Evolutionary conservation across 805 yeast genomes (phyloP), one percentile per base, ranked within the genome.

Genomic region (Nakazawaea sp.): DNA sequence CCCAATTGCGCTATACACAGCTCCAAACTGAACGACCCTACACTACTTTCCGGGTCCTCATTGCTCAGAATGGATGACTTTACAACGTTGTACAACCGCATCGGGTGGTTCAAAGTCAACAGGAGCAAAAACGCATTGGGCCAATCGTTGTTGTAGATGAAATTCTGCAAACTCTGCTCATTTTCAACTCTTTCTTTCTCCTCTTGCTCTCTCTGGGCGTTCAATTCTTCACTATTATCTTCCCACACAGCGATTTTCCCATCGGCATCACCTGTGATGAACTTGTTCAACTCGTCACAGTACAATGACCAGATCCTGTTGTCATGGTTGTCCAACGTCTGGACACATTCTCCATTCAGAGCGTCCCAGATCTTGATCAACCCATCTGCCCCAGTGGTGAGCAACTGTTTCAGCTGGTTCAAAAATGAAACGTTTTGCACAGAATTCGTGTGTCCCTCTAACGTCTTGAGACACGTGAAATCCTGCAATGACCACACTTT

Each of bases 301-400:
- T 82, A 77, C 37, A 92, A 58, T 0, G 97, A 84, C 99, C 98
- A 92, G 34, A 92, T 86, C 61, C 96, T 78, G 57, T 90, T 92
- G 43, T 79, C 86, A 55, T 92, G 99, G 49, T 80, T 80, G 59
- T 90, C 97, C 33, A 89, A 68, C 0, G 97, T 90, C 41, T 80
- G 77, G 16, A 81, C 59, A 52, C 87, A 75, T 51, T 92, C 98
- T 26, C 87, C 92, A 9, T 74, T 61, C 13, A 61, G 55, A 36
- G 70, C 56, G 51, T 87, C 94, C 98, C 98, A 92, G 4, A 92
- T 64, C 56, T 92, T 90, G 41, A 92, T 71, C 35, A 92, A 70
- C 2, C 97, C 97, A 61, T 92, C 98, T 11, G 97, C 97, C 29
- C 96, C 97, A 16, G 88, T 74, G 29, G 81, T 75, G 15, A 84